phyloP scores from a whole-genome alignment of 192 early-diverging fungal genomes.

The Paraglomus brasilianum region DNA sequence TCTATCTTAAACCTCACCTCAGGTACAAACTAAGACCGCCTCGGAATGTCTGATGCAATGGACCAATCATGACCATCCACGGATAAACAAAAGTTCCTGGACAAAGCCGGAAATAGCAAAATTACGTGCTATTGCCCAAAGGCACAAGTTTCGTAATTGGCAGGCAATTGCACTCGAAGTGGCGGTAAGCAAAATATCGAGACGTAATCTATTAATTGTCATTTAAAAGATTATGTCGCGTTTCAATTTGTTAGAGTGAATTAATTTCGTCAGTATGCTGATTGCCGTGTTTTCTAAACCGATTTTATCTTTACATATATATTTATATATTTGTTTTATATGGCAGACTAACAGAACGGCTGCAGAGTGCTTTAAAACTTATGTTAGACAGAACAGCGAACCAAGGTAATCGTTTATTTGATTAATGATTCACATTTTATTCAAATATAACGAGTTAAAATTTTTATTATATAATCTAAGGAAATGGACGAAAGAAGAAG shows the following conservation, averaged over 20 bases:
- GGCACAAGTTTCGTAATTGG: conserved; percentile 59
- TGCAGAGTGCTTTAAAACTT: conserved; percentile 71
- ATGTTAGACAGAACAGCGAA: conserved; percentile 43
- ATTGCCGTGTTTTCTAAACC: too few species aligned
- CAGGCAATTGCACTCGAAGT: conserved; percentile 51
- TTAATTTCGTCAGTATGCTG: too few species aligned
- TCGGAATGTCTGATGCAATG: conserved; percentile 80
- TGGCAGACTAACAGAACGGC: conserved; percentile 66
- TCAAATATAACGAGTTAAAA: neutral
- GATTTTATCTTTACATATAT: too few species aligned
- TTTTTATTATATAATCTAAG: conserved; percentile 32
- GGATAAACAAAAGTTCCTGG: conserved; percentile 73
- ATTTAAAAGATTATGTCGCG: too few species aligned
- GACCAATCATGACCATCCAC: conserved; percentile 75
- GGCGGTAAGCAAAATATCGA: neutral
- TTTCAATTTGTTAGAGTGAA: too few species aligned
- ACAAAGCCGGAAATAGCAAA: conserved; percentile 51
- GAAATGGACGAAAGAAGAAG: conserved; percentile 71
- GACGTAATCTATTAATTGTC: too few species aligned
- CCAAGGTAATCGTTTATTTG: neutral
- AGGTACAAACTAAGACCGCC: conserved; percentile 59
- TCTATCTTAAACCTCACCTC: conserved; percentile 35
- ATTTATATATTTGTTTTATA: conserved; percentile 4
- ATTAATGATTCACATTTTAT: neutral
- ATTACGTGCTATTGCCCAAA: conserved; percentile 47